Evolutionary conservation across 2,329 filamentous ascomycete genomes (phyloP).

Genomic region (Dothiorella sarmentorum): DNA sequence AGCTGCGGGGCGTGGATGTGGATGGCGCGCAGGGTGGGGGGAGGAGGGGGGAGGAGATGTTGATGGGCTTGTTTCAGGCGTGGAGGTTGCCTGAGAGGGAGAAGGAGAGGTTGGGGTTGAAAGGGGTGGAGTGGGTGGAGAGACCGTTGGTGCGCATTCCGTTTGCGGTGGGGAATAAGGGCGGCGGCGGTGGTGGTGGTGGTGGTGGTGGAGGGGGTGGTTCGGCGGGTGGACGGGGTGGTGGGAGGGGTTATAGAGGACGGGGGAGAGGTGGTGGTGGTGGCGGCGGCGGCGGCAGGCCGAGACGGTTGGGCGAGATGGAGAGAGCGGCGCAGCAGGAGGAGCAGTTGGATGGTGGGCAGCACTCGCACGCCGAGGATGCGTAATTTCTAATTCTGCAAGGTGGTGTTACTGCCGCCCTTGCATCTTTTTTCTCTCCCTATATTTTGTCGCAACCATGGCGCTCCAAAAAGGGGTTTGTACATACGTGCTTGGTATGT

Average conservation of each 20-base stretch:
- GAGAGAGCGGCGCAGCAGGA: constrained; percentile 18
- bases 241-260: constrained; percentile 24
- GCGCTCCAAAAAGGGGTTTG: neutral
- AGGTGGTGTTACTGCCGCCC: too few relatives aligned
- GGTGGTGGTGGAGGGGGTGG: constrained; percentile 29
- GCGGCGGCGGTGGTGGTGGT: constrained; percentile 36
- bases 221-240: constrained; percentile 26
- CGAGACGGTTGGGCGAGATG: constrained; percentile 19
- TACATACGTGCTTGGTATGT: neutral
- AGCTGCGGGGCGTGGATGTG: constrained; percentile 54
- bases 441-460: too few relatives aligned
- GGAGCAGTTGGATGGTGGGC: neutral
- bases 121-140: constrained; percentile 62
- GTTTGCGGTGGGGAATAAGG: constrained; percentile 53
- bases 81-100: constrained; percentile 62
- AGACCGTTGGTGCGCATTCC: constrained; percentile 63
- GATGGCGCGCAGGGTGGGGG: constrained; percentile 29
- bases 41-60: constrained; percentile 30
- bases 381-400: neutral
- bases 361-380: neutral
- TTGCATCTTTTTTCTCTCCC: neutral
- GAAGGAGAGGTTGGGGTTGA: constrained; percentile 55
- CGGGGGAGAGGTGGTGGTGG: constrained; percentile 13
- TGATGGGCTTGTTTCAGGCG: constrained; percentile 65
- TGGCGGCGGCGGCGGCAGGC: too few relatives aligned